Conservation (phyloP, 164 flowering plant genomes). For the Vitis rotundifolia region DNA sequence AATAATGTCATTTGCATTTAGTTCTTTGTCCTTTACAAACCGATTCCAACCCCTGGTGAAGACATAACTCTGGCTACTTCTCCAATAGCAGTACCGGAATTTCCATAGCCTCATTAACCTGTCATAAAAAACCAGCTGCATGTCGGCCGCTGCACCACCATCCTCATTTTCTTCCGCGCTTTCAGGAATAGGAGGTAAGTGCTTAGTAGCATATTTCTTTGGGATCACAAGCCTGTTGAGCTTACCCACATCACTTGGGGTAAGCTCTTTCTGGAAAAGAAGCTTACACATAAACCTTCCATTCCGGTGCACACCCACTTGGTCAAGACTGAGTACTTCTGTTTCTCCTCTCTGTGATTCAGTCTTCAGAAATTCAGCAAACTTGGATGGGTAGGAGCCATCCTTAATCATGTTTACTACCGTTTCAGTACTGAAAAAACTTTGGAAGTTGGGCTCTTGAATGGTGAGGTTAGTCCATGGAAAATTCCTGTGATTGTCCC, state of each 20-base stretch:
- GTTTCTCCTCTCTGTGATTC: slow-evolving; percentile 4
- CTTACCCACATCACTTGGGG: slow-evolving; percentile 91
- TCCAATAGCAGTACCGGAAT: slow-evolving; percentile 85
- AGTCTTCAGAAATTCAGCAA: slow-evolving; percentile 29
- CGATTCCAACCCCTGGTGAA: slow-evolving; percentile 79
- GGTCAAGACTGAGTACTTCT: not conserved
- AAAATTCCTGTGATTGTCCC: slow-evolving; percentile 50
- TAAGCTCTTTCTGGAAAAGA: slow-evolving; percentile 82
- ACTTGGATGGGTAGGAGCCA: slow-evolving; percentile 49
- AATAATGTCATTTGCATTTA: slow-evolving; percentile 54
- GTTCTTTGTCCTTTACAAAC: slow-evolving; percentile 63
- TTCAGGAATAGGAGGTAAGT: slow-evolving; percentile 43
- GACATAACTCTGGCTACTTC: slow-evolving; percentile 82
- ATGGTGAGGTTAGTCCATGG: slow-evolving; percentile 35
- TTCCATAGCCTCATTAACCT: slow-evolving; percentile 50
- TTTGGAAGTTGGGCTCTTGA: slow-evolving; percentile 49
- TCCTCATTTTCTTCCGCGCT: slow-evolving; percentile 16
- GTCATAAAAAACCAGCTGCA: slow-evolving; percentile 49
- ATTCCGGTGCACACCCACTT: slow-evolving; percentile 1
- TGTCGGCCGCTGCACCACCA: slow-evolving; percentile 23
- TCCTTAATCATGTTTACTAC: slow-evolving; percentile 63
- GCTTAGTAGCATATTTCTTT: slow-evolving; percentile 60
- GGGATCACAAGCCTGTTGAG: slow-evolving; percentile 86
- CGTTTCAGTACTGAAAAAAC: slow-evolving; percentile 22
- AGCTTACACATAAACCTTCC: slow-evolving; percentile 27